Evolutionary conservation across 345 rosid species (phyloP).

Genomic region (Viola odorata): DNA sequence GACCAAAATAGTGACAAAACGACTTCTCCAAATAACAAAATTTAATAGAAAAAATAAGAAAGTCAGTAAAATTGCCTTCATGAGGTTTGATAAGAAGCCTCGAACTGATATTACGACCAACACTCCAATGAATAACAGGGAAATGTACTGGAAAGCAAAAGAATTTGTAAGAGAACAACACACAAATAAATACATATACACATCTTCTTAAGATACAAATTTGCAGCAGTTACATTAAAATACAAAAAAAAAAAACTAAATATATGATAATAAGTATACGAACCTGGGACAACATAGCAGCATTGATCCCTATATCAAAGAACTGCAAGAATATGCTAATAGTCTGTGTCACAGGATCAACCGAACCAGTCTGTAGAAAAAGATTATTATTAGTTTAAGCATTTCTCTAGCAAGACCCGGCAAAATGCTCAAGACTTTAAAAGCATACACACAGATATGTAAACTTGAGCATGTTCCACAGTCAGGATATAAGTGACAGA

Average conservation of each 20-base stretch:
- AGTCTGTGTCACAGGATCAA: conserved; percentile 89
- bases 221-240: not conserved
- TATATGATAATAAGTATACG: conserved; percentile 10
- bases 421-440: conserved; percentile 2
- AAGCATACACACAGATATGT: not conserved
- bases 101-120: conserved; percentile 87
- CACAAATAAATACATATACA: not conserved
- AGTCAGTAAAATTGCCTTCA: conserved; percentile 57
- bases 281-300: conserved; percentile 83
- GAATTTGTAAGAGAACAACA: conserved; percentile 17
- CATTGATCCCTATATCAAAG: conserved; percentile 93
- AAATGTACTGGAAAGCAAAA: conserved; percentile 66
- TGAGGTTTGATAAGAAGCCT: conserved; percentile 80
- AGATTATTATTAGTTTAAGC: conserved; percentile 9
- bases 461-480: not conserved
- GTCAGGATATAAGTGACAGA: not conserved
- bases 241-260: not conserved
- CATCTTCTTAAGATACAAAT: not conserved
- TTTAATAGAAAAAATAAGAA: not conserved
- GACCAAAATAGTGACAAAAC: not conserved
- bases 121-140: conserved; percentile 88
- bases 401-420: not conserved
- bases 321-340: conserved; percentile 82
- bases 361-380: conserved; percentile 78
- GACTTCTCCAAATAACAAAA: not conserved